Percentiles rank a stretch among this genome's conserved stretches.
Conservation (phyloP, 225 moss, liverwort and hornwort species). For the Bryoerythrophyllum caledonicum region DNA sequence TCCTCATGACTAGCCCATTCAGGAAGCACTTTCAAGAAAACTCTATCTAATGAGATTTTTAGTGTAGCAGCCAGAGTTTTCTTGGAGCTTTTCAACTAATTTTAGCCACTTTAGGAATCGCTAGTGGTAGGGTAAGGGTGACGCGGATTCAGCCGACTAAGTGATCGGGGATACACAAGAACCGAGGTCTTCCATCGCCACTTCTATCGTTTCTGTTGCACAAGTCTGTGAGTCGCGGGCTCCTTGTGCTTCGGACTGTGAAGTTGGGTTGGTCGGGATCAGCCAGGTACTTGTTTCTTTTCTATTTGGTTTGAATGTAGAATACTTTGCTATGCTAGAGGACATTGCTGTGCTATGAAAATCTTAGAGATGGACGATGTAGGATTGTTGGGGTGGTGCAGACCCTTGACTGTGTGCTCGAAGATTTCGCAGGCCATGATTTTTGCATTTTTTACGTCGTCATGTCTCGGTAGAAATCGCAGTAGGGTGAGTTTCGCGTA, state of each 20-base stretch:
- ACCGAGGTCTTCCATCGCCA: not conserved
- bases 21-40: no score
- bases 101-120: no score
- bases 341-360: not conserved
- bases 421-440: not conserved
- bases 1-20: no score
- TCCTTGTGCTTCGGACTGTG: not conserved
- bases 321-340: not conserved
- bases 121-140: no score
- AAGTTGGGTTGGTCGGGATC: slow-evolving; percentile 1
- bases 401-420: not conserved
- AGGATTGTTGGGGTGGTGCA: not conserved
- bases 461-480: not conserved
- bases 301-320: not conserved
- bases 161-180: no score
- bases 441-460: not conserved
- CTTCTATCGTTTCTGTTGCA: no score
- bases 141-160: no score
- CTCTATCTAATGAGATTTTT: no score
- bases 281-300: slow-evolving; percentile 11
- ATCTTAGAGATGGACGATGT: not conserved
- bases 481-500: not conserved
- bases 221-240: not conserved
- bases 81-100: no score
- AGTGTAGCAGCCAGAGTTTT: no score